phyloP scores from a whole-genome alignment of 2,329 filamentous ascomycete species.

The Diaporthe vaccinii region DNA sequence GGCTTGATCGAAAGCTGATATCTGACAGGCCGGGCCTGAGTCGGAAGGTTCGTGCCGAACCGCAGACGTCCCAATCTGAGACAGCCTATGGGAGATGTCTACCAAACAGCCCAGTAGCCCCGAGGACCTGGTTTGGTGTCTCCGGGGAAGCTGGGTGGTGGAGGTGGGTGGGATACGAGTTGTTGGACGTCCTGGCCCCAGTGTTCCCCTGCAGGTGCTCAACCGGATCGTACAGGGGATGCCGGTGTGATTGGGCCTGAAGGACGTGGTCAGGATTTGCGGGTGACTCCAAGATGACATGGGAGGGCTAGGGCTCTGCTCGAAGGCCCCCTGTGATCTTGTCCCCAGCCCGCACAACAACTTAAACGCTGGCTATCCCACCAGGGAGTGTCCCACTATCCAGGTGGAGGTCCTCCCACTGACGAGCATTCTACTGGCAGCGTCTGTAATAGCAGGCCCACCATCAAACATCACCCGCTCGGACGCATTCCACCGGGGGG shows the following conservation, averaged over 20 bases:
- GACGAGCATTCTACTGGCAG: neutral
- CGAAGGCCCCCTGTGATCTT: neutral
- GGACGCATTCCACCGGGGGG: neutral
- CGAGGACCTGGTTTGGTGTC: slow-evolving; percentile 14
- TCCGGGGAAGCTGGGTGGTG: slow-evolving; percentile 23
- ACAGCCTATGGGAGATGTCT: slow-evolving; percentile 21
- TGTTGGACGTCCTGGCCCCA: slow-evolving; percentile 16
- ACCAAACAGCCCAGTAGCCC: slow-evolving; percentile 1
- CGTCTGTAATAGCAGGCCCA: neutral
- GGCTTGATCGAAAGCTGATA: slow-evolving; percentile 14
- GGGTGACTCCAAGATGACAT: slow-evolving; percentile 12
- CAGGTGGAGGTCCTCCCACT: neutral
- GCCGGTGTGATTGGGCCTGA: slow-evolving; percentile 26
- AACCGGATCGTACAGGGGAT: slow-evolving; percentile 18
- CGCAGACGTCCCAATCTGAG: slow-evolving; percentile 15
- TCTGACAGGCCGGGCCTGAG: slow-evolving; percentile 24
- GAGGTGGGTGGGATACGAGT: slow-evolving; percentile 15
- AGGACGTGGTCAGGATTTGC: neutral
- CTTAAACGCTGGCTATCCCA: neutral
- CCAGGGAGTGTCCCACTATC: slow-evolving; percentile 1
- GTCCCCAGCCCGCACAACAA: neutral
- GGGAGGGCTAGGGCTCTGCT: slow-evolving; percentile 7
- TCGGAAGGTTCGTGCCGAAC: slow-evolving; percentile 27
- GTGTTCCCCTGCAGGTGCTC: slow-evolving; percentile 26
- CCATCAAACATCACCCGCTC: neutral